These are phyloP conservation scores for Phytophthora hibernalis DNA, from an alignment of 352 stramenopile species.

Conservation along the genomic window DNA sequence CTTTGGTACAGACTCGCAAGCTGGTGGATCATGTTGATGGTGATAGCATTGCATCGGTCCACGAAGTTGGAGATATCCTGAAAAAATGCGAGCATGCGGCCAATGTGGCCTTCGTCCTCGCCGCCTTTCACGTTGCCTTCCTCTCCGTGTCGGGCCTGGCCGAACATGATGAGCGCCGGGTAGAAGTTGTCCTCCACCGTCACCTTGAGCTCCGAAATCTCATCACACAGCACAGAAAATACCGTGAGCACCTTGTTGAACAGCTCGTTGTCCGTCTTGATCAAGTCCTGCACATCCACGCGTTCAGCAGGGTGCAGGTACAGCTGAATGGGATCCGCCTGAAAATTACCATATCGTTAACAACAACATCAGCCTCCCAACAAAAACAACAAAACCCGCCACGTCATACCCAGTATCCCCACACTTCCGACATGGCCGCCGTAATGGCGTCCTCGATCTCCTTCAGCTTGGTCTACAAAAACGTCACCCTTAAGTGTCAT, in stretches of 20 bases:
- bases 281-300: constrained; percentile 89
- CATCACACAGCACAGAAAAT: constrained; percentile 90
- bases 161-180: constrained; percentile 91
- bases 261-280: constrained; percentile 90
- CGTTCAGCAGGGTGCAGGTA: constrained; percentile 85
- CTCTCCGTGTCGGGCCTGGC: constrained; percentile 73
- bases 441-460: constrained; percentile 90
- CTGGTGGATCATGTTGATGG: constrained; percentile 92
- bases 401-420: constrained; percentile 83
- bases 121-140: constrained; percentile 75
- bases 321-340: constrained; percentile 86
- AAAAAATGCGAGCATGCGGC: constrained; percentile 89
- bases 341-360: not conserved
- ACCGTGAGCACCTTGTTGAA: constrained; percentile 92
- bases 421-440: constrained; percentile 89
- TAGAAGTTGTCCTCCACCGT: constrained; percentile 92
- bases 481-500: not conserved
- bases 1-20: constrained; percentile 88
- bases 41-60: constrained; percentile 88
- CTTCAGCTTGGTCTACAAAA: constrained; percentile 81
- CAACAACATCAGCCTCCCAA: constrained; percentile 5
- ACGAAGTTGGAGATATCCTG: constrained; percentile 93
- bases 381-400: not conserved
- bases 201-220: constrained; percentile 91
- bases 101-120: constrained; percentile 86